A percentile compares a stretch with the other conserved stretches of the same genome.
phyloP scores from a whole-genome alignment of 1,139 yeast species.

The Entelexis sorbosivorans region DNA sequence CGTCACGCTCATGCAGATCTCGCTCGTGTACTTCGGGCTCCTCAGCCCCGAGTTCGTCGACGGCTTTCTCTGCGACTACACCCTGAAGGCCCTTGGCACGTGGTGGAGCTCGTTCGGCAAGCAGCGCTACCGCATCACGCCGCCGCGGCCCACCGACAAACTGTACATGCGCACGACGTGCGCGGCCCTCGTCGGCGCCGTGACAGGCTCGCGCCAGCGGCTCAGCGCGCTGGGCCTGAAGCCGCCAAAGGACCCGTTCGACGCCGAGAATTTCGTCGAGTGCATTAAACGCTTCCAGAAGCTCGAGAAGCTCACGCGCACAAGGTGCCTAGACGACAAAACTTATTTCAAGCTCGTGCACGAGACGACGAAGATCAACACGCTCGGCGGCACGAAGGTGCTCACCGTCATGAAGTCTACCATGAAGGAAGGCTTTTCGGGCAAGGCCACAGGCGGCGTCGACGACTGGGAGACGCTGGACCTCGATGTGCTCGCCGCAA shows the following conservation, averaged over 20 bases:
- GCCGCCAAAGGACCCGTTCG: conserved; percentile 81
- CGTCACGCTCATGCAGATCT: conserved; percentile 60
- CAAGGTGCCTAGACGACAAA: conserved; percentile 50
- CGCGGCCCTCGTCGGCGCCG: conserved; percentile 54
- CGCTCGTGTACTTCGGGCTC: conserved; percentile 66
- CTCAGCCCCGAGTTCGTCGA: conserved; percentile 63
- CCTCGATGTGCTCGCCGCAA: conserved; percentile 37
- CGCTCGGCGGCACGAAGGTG: conserved; percentile 32
- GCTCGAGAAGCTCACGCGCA: conserved; percentile 47
- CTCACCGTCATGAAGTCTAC: conserved; percentile 43
- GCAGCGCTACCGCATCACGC: conserved; percentile 41
- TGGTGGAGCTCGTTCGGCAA: conserved; percentile 83
- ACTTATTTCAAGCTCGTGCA: conserved; percentile 53
- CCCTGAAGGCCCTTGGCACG: conserved; percentile 54
- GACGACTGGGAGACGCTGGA: conserved; percentile 44
- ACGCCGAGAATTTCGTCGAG: conserved; percentile 50
- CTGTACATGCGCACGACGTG: conserved; percentile 46
- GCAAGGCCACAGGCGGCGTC: conserved; percentile 34
- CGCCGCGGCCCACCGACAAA: conserved; percentile 38
- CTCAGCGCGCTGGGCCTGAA: conserved; percentile 52
- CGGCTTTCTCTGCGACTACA: conserved; percentile 69
- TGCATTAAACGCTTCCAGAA: conserved; percentile 61
- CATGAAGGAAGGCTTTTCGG: conserved; percentile 51
- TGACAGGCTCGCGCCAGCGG: conserved; percentile 55
- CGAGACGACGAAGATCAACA: conserved; percentile 42